Base-by-base conservation (phyloP, 2,329 filamentous ascomycete genomes). In the Clonostachys rhizophaga region DNA sequence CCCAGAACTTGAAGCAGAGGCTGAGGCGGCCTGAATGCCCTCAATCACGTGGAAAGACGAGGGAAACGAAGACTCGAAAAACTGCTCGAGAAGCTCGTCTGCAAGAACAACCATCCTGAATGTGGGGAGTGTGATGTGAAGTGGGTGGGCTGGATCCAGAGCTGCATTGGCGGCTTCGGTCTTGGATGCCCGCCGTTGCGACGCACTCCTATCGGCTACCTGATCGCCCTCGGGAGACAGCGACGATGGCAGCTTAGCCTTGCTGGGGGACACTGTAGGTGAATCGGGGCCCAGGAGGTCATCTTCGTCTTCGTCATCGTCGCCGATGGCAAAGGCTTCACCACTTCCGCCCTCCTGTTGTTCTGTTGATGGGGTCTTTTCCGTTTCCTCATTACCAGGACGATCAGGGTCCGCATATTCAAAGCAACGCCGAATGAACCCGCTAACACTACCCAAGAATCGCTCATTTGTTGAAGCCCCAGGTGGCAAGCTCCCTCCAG, bases 41-140 rank as follows among this genome's bases (percentile, higher is more conserved):
- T 95, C 87, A 20, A 89, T 84, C 42, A 96, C 84, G 58, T 89
- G 90, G 79, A 99, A 95, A 2, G 91, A 96, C 45, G 88, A 84
- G 0, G 92, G 90, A 69, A 97, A 96, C 39, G 91, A 95, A 1
- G 89, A 89, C 69, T 99, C 94, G 63, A 99, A 99, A 69, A 99
- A 99, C 56, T 95, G 89, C 60, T 99, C 92, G 6, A 99, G 81
- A 1, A 95, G 79, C 65, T 99, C 94, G 60, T 99, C 94, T 40
- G 94, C 94, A 8, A 99, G 81, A 10, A 99, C 89, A 5, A 99
- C 91, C 94, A 99, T 99, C 54, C 94, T 87, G 78, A 99, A 99
- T 1, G 94, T 99, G 1, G 94, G 94, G 2, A 99, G 78, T 1
- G 94, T 97, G 60, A 99, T 96, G 63, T 96, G 88, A 1, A 99